Evolutionary conservation across 768 basidiomycete species (phyloP).

Genomic region (Boletus sp.): DNA sequence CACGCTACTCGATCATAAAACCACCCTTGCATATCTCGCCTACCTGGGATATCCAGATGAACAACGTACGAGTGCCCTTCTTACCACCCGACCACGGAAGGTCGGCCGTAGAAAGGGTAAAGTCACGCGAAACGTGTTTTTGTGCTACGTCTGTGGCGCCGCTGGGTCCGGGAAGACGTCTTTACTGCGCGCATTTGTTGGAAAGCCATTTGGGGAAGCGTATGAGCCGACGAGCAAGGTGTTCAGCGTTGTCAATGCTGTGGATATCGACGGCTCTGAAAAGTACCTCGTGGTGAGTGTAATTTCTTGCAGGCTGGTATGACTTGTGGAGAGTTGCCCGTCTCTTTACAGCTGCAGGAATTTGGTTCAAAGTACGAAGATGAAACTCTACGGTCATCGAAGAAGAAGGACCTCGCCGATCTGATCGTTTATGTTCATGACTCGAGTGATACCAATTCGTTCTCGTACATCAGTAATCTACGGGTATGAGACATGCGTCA

Average conservation of each 20-base stretch:
- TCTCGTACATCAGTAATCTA: constrained; percentile 96
- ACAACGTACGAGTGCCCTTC: constrained; percentile 78
- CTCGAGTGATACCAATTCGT: constrained; percentile 98
- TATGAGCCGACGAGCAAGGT: constrained; percentile 91
- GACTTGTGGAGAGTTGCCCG: not conserved
- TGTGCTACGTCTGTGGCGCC: constrained; percentile 92
- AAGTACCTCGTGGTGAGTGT: constrained; percentile 91
- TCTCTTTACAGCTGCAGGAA: constrained; percentile 75
- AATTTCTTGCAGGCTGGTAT: constrained; percentile 35
- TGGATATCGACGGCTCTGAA: constrained; percentile 92
- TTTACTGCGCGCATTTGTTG: constrained; percentile 79
- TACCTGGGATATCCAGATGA: constrained; percentile 89
- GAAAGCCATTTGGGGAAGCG: constrained; percentile 67
- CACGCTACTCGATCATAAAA: constrained; percentile 89
- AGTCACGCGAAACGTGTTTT: constrained; percentile 86
- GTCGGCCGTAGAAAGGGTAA: constrained; percentile 84
- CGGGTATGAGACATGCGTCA: constrained; percentile 52
- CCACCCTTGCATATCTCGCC: constrained; percentile 90
- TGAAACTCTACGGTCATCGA: constrained; percentile 82
- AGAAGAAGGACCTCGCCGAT: constrained; percentile 90
- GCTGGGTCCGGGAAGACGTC: constrained; percentile 96
- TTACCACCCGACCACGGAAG: constrained; percentile 82
- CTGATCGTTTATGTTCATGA: constrained; percentile 96
- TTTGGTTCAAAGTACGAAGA: constrained; percentile 96
- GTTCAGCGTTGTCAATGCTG: constrained; percentile 90